A percentile compares a stretch with the other conserved stretches of the same genome.
Evolutionary conservation across 768 basidiomycete species (phyloP).

Genomic region (Collybia mongolica): DNA sequence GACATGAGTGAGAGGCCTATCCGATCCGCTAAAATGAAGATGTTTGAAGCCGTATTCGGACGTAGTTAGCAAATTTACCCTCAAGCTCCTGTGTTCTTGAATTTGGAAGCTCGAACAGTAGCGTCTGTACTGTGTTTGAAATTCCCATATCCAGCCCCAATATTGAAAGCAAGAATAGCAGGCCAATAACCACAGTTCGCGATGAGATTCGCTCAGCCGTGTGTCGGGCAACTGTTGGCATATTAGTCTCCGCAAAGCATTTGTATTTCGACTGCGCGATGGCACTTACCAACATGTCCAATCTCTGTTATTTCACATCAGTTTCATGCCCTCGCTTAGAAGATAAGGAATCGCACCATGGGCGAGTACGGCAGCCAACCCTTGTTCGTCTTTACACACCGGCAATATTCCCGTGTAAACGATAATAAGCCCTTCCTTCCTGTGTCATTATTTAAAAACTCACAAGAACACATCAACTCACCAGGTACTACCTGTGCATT

Average conservation of each 20-base stretch:
- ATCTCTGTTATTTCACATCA: conserved; percentile 51
- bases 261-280: no score
- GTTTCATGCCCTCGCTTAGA: neutral
- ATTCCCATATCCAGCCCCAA: conserved; percentile 60
- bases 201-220: conserved; percentile 57
- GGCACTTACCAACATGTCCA: conserved; percentile 72
- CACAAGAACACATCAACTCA: conserved; percentile 17
- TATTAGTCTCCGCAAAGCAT: neutral
- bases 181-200: conserved; percentile 35
- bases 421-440: conserved; percentile 62
- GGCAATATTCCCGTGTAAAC: conserved; percentile 91
- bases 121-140: conserved; percentile 41
- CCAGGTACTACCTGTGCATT: conserved; percentile 83
- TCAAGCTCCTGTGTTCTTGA: conserved; percentile 81
- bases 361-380: conserved; percentile 79
- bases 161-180: conserved; percentile 41
- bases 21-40: conserved; percentile 62
- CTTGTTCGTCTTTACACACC: conserved; percentile 72
- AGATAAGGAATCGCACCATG: conserved; percentile 59
- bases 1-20: conserved; percentile 83
- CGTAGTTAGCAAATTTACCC: conserved; percentile 39
- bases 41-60: neutral
- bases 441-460: neutral
- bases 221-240: conserved; percentile 35
- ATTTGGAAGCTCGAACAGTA: conserved; percentile 76